Conservation (phyloP, 2,329 filamentous ascomycete species). For the Fusarium veterinarium region DNA sequence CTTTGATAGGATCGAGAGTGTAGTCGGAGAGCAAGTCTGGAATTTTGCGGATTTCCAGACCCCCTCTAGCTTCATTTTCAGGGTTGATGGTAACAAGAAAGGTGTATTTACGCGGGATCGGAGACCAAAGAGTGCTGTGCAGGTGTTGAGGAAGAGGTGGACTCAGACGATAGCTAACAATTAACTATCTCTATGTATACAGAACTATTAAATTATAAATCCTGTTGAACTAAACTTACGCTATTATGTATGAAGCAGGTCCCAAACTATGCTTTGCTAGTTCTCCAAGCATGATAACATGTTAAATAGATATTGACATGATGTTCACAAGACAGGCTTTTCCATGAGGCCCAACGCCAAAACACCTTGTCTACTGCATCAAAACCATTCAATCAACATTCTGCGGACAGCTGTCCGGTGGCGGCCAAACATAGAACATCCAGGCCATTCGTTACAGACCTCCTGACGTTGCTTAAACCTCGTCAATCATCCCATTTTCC, state of each 20-base stretch:
- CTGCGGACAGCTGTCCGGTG: neutral
- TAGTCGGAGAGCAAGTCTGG: conserved; percentile 34
- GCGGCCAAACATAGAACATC: neutral
- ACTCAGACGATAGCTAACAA: neutral
- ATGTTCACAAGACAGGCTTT: too few species aligned
- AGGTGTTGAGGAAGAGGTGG: conserved; percentile 16
- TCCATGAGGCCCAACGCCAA: neutral
- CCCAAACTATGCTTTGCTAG: neutral
- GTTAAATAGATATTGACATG: accelerated
- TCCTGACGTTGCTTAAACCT: neutral
- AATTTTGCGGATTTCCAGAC: conserved; percentile 36
- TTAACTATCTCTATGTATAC: neutral
- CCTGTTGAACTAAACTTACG: too few species aligned
- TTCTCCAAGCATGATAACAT: neutral
- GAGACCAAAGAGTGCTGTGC: conserved; percentile 14
- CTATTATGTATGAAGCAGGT: neutral
- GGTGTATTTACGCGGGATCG: conserved; percentile 30
- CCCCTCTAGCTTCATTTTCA: conserved; percentile 16
- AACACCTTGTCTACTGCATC: neutral
- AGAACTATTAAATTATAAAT: neutral
- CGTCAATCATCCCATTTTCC: neutral
- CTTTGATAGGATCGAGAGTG: conserved; percentile 28
- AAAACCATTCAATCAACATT: too few species aligned
- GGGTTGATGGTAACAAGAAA: conserved; percentile 37
- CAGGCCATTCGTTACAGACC: neutral